Conservation (phyloP, 352 stramenopile species). For the Phytophthora pini region DNA sequence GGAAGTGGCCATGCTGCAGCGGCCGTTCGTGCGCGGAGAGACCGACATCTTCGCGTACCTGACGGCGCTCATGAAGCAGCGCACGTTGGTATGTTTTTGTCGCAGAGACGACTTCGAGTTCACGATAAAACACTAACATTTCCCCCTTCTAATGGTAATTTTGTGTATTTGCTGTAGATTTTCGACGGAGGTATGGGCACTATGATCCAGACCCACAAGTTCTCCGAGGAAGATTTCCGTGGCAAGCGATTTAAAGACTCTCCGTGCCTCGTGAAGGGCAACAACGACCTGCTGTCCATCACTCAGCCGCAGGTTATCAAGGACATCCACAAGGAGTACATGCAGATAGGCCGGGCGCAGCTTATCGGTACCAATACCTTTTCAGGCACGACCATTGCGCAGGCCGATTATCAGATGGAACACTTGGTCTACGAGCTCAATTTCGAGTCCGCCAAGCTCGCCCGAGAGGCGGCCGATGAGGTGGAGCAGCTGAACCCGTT, state of each 20-base stretch:
- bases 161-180: constrained; percentile 45
- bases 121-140: too few species aligned
- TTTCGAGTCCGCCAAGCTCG: constrained; percentile 91
- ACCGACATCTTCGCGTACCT: constrained; percentile 81
- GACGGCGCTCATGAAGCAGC: constrained; percentile 77
- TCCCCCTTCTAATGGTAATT: too few species aligned
- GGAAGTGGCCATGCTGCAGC: constrained; percentile 59
- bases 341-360: constrained; percentile 92
- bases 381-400: constrained; percentile 95
- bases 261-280: constrained; percentile 94
- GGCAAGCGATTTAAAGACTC: constrained; percentile 95
- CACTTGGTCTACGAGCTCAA: constrained; percentile 96
- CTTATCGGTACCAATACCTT: constrained; percentile 99
- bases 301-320: constrained; percentile 96
- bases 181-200: constrained; percentile 98
- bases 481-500: constrained; percentile 93
- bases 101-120: too few species aligned
- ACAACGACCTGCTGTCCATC: constrained; percentile 98
- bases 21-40: constrained; percentile 71
- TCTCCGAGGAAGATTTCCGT: constrained; percentile 96
- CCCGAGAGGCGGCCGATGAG: constrained; percentile 93
- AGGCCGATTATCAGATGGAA: constrained; percentile 98
- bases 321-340: constrained; percentile 95
- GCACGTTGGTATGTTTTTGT: constrained; percentile 52
- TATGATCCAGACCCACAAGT: constrained; percentile 96